A percentile compares a stretch with the other conserved stretches of the same genome.
Evolutionary conservation across 2,329 filamentous ascomycete genomes (phyloP).

Genomic region (Colletotrichum australisinense): DNA sequence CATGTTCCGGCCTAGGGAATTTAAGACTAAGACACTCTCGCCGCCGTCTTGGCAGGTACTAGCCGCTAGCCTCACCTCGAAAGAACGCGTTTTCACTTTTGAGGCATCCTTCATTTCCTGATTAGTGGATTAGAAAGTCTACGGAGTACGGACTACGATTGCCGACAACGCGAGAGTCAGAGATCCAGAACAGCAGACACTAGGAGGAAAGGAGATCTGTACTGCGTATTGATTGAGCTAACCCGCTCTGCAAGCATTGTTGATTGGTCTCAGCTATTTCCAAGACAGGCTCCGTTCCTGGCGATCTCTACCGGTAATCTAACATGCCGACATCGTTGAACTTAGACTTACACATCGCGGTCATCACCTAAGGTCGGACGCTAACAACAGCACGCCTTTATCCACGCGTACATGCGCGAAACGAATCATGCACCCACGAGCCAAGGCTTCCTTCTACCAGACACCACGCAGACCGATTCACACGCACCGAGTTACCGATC

Average conservation of each 20-base stretch:
- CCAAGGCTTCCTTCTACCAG: neutral
- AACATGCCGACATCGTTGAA: neutral
- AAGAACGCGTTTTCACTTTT: neutral
- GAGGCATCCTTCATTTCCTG: neutral
- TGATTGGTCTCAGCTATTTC: neutral
- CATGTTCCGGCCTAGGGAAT: neutral
- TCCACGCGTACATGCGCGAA: neutral
- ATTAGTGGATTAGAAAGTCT: neutral
- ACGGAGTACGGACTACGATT: neutral
- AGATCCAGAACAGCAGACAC: neutral
- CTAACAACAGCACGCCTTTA: neutral
- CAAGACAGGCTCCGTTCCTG: neutral
- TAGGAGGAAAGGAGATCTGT: neutral
- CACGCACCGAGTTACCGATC: neutral
- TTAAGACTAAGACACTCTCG: conserved; percentile 14
- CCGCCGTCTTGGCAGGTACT: conserved; percentile 22
- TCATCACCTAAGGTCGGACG: neutral
- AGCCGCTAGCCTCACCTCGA: neutral
- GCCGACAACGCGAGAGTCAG: neutral
- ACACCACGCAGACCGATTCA: neutral
- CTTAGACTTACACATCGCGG: neutral
- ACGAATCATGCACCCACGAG: neutral
- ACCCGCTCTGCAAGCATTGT: neutral
- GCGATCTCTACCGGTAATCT: neutral
- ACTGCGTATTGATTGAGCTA: neutral